Base-by-base conservation (phyloP, 345 rosid genomes). In the Erucastrum elatum region DNA sequence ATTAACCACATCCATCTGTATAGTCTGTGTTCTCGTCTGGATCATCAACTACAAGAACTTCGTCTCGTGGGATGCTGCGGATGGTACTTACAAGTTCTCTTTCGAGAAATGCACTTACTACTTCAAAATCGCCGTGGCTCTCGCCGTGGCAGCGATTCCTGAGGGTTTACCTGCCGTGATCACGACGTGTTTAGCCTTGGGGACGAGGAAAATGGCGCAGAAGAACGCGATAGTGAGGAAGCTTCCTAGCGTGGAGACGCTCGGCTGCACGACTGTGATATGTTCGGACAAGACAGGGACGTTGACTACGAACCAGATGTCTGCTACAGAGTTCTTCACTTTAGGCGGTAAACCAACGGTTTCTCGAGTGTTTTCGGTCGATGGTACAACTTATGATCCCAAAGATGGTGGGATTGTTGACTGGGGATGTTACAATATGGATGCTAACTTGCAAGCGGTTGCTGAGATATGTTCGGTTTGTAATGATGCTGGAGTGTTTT, bases 131-230 rank as follows among this genome's bases (percentile, higher is more conserved):
- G 97, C 98, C 1, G 94, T 92, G 74, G 96, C 98, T 39, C 89
- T 94, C 17, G 97, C 98, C 13, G 97, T 94, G 34, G 98, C 97
- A 10, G 98, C 98, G 10, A 94, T 94, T 35, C 98, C 98, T 0
- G 98, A 94, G 85, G 98, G 97, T 68, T 90, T 94, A 77, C 98
- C 98, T 27, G 97, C 98, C 2, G 98, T 94, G 64, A 92, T 94
- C 71, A 92, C 98, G 0, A 92, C 97, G 3, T 90, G 90, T 82
- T 80, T 94, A 82, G 97, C 97, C 58, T 81, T 94, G 59, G 96
- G 98, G 46, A 94, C 98, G 1, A 82, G 90, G 87, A 92, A 92
- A 83, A 94, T 94, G 98, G 97, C 98, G 66, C 94, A 88, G 78
- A 94, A 92, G 87, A 90, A 94, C 34, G 97, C 97, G 2, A 87